Conservation (phyloP, 2,329 filamentous ascomycete species). For the Phialocephala sp. region DNA sequence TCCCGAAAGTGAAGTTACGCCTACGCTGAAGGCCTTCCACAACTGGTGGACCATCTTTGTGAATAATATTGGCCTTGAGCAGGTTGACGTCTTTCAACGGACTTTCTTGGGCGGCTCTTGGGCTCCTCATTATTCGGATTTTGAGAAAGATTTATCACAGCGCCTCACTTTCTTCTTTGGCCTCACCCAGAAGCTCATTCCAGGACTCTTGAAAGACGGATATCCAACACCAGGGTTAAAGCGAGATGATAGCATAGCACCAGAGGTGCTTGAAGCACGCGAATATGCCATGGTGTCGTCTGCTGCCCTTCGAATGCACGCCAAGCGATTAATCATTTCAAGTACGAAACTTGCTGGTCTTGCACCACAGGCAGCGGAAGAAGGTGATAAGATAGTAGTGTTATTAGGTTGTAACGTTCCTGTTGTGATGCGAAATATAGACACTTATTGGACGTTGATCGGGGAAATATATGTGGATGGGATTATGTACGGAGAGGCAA, state of each 20-base stretch:
- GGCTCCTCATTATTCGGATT: conserved; percentile 16
- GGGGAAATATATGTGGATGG: conserved; percentile 40
- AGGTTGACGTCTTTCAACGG: conserved; percentile 14
- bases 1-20: not conserved
- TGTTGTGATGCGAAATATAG: conserved; percentile 18
- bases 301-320: conserved; percentile 24
- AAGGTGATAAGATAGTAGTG: conserved; percentile 18
- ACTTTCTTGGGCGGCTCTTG: conserved; percentile 24
- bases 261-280: conserved; percentile 3
- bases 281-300: conserved; percentile 17
- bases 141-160: conserved; percentile 14
- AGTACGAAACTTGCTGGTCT: conserved; percentile 12
- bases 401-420: conserved; percentile 24
- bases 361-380: conserved; percentile 9
- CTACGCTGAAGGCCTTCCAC: conserved; percentile 13
- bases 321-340: conserved; percentile 21
- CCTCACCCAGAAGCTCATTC: conserved; percentile 13
- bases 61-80: not conserved
- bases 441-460: conserved; percentile 33
- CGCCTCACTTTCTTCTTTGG: conserved; percentile 17
- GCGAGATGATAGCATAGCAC: not conserved
- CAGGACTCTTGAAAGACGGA: conserved; percentile 5
- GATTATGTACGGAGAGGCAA: conserved; percentile 38
- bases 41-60: conserved; percentile 23
- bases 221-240: not conserved